Conservation (phyloP, 2,329 filamentous ascomycete genomes). For the Ascochyta rabiei region DNA sequence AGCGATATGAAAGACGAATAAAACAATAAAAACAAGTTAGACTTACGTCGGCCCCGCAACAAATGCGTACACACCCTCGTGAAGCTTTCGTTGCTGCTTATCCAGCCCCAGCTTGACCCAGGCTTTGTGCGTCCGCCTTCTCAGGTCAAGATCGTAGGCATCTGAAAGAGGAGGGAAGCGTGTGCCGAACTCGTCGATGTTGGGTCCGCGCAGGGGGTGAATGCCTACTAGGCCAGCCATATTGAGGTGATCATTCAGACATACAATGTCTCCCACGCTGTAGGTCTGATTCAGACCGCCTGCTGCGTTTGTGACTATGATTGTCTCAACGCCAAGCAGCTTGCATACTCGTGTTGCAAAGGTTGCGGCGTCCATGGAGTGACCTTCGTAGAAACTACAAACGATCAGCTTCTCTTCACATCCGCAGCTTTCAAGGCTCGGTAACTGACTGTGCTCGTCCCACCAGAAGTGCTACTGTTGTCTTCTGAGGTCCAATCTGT, state of each 20-base stretch:
- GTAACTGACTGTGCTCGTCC: conserved; percentile 66
- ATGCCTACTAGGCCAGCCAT: conserved; percentile 65
- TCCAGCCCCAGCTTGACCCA: conserved; percentile 60
- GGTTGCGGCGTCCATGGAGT: conserved; percentile 66
- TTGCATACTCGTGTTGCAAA: conserved; percentile 71
- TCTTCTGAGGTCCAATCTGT: conserved; percentile 58
- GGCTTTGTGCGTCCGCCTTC: conserved; percentile 61
- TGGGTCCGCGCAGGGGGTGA: conserved; percentile 67
- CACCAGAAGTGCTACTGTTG: conserved; percentile 67
- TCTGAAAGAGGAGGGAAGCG: conserved; percentile 69
- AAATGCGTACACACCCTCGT: conserved; percentile 71
- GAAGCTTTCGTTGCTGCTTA: conserved; percentile 58
- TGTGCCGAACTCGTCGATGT: conserved; percentile 65
- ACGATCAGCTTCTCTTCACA: conserved; percentile 14
- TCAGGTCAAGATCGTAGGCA: conserved; percentile 68
- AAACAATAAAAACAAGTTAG: conserved; percentile 3
- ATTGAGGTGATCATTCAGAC: conserved; percentile 71
- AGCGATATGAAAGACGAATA: not conserved
- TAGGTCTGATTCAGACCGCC: conserved; percentile 70
- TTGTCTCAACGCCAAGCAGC: conserved; percentile 63
- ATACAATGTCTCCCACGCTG: conserved; percentile 67
- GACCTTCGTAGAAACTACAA: conserved; percentile 69
- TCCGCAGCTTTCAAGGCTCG: not conserved
- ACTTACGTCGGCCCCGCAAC: conserved; percentile 65
- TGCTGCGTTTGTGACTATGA: conserved; percentile 71